Evolutionary conservation across 2,329 filamentous ascomycete species (phyloP).

Genomic region (Calonectria crousiana): DNA sequence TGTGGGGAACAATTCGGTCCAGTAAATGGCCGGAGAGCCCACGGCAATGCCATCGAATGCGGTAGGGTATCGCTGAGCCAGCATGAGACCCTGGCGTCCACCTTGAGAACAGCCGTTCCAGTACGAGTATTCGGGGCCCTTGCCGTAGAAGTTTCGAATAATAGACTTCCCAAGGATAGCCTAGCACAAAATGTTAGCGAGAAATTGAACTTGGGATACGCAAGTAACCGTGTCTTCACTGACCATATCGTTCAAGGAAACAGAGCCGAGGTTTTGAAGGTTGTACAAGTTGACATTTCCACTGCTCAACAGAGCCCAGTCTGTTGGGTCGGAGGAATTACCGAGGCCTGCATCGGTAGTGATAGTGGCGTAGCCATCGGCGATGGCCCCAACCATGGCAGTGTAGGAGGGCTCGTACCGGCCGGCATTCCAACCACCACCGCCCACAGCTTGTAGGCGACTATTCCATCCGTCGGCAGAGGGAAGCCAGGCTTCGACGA

Average conservation of each 20-base stretch:
- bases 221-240: neutral
- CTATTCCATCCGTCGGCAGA: neutral
- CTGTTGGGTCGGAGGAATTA: neutral
- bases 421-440: slow-evolving; percentile 5
- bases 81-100: neutral
- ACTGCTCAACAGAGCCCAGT: neutral
- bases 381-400: slow-evolving; percentile 5
- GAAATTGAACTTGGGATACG: neutral
- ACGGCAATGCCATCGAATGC: neutral
- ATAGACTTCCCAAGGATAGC: neutral
- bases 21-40: neutral
- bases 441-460: neutral
- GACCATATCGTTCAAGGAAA: neutral
- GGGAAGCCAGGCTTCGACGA: neutral
- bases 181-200: neutral
- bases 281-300: slow-evolving; percentile 4
- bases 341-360: neutral
- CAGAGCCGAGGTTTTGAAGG: neutral
- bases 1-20: neutral
- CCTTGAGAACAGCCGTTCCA: slow-evolving; percentile 1
- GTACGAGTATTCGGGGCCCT: neutral
- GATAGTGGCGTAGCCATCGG: neutral
- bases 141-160: neutral
- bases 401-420: neutral
- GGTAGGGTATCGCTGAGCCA: neutral